Evolutionary conservation across 2,329 filamentous ascomycete genomes (phyloP), one percentile per base, ranked within the genome.

Genomic region (Botrytis hyacinthi): DNA sequence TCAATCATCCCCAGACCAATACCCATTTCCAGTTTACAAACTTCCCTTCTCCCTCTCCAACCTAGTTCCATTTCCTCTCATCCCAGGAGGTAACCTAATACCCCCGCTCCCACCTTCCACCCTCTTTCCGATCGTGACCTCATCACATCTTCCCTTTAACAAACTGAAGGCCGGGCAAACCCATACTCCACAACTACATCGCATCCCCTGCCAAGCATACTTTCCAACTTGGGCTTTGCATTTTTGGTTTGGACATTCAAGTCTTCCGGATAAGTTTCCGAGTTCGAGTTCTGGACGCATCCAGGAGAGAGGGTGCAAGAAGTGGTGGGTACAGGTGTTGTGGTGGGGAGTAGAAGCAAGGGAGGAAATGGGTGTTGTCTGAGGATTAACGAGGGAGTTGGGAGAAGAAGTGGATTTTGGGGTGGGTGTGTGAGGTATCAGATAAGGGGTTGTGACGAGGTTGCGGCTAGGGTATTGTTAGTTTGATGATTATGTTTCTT

Each of bases 121-220:
- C 57, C 69, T 69, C 46, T 77, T 73, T 73, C 77, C 60, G 40
- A 70, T 16, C 22, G 74, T 74, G 40, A 80, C 74, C 78, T 97
- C 91, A 81, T 98, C 96, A 54, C 98, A 91, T 78, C 91, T 91
- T 71, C 92, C 91, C 82, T 91, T 93, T 71, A 94, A 91, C 75
- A 98, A 85, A 75, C 92, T 95, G 81, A 99, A 96, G 0, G 92
- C 95, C 14, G 96, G 95, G 69, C 94, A 93, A 35, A 98, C 87
- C 95, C 96, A 98, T 75, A 91, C 90, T 54, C 92, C 90, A 82
- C 96, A 99, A 80, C 90, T 96, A 84, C 96, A 99, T 81, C 90
- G 91, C 87, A 98, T 92, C 22, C 96, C 96, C 81, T 97, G 94
- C 96, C 96, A 99, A 70, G 95, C 93, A 81, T 98, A 99, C 78